Conservation (phyloP, 257 asterid species). For the Prunella vulgaris region DNA sequence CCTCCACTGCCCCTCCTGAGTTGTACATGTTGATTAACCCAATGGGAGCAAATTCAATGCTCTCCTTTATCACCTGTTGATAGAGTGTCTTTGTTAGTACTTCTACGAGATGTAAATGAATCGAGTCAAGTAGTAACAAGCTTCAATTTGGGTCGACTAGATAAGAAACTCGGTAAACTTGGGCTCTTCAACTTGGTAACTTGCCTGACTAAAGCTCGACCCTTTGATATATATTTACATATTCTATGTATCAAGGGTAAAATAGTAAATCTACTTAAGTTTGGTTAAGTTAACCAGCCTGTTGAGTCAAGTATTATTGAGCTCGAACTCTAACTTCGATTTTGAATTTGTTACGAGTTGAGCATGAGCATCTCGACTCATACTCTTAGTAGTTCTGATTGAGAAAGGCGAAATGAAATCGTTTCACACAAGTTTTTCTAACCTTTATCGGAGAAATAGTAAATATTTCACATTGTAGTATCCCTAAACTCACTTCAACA, state of each 20-base stretch:
- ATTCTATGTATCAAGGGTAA: background rate
- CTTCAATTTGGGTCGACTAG: background rate
- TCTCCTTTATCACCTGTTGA: constrained; percentile 15
- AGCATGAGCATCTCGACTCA: background rate
- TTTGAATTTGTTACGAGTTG: background rate
- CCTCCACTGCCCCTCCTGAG: constrained; percentile 53
- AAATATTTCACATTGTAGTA: constrained; percentile 46
- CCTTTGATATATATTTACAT: background rate
- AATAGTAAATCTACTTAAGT: background rate
- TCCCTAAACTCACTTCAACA: constrained; percentile 33
- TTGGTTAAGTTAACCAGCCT: background rate
- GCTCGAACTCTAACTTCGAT: background rate
- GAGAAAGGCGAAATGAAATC: background rate
- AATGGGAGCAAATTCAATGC: constrained; percentile 42
- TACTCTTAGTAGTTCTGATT: background rate
- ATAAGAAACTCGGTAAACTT: too few species aligned
- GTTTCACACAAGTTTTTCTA: background rate
- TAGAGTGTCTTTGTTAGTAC: background rate
- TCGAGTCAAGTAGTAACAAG: background rate
- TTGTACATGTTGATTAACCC: constrained; percentile 54
- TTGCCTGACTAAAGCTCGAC: background rate
- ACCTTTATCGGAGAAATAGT: constrained; percentile 52
- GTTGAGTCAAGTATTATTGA: background rate
- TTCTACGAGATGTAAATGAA: background rate
- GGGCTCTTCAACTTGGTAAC: background rate